phyloP scores from a whole-genome alignment of 2,329 filamentous ascomycete species.

The Hypoxylon sp. region DNA sequence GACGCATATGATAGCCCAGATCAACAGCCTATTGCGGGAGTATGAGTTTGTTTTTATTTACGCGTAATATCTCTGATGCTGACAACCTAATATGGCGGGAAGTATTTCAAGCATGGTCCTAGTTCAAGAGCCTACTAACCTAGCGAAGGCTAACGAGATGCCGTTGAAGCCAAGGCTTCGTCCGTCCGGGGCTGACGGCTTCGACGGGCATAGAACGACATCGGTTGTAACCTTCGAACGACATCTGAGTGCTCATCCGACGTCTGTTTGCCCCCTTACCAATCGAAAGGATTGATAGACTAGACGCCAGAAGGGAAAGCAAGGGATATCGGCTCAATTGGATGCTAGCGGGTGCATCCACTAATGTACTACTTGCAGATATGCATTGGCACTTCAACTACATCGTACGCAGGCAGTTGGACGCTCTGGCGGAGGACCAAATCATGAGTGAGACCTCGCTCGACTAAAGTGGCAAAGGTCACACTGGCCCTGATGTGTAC shows the following conservation, averaged over 20 bases:
- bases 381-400: conserved; percentile 26
- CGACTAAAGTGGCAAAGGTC: conserved; percentile 29
- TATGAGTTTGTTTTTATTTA: neutral
- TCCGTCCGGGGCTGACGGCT: neutral
- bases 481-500: conserved; percentile 37
- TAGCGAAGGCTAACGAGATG: conserved; percentile 10
- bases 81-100: neutral
- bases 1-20: neutral
- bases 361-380: conserved; percentile 23
- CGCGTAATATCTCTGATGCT: conserved; percentile 7
- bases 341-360: conserved; percentile 19
- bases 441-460: conserved; percentile 11
- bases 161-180: conserved; percentile 1
- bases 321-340: conserved; percentile 34
- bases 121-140: neutral
- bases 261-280: conserved; percentile 28
- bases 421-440: conserved; percentile 13
- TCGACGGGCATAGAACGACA: neutral
- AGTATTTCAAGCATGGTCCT: neutral
- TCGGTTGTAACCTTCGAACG: neutral
- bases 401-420: neutral
- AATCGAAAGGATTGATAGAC: conserved; percentile 17
- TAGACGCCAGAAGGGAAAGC: conserved; percentile 19
- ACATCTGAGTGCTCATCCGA: conserved; percentile 1
- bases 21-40: neutral